Base-by-base conservation (phyloP, 108 stramenopile species). In the Pseudonitzschia delicatissima region DNA sequence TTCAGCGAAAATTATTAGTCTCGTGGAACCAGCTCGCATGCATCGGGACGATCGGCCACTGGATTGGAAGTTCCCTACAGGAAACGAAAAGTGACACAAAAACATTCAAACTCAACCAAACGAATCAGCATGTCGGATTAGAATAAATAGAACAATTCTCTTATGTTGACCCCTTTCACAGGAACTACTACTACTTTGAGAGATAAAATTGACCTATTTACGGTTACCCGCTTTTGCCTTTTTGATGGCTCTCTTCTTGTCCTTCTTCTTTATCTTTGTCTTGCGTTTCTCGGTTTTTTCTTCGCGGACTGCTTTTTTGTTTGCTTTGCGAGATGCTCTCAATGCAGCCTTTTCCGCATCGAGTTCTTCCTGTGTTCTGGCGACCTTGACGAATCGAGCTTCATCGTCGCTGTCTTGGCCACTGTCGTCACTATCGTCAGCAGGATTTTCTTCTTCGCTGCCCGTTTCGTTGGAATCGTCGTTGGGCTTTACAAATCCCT, bases 201-300 rank as follows among this genome's bases (percentile, higher is more conserved):
- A n/a, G 47, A 23, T 23, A 17, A 48, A 23, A 17, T 48, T 21
- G 20, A 48, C 20, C 47, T 48, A 21, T 62, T 89, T 87, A 37
- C 83, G 80, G 48, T 82, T 90, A 35, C 87, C 90, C 17, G 84
- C 82, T 64, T 91, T 89, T 12, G 81, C 69, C 72, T 95, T 96
- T 21, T 88, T 90, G 55, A 95, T 92, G 20, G 91, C 86, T 42
- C 83, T 72, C 60, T 87, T 85, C 69, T 96, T 96, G 63, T 93
- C 90, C 66, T 96, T 93, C 75, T 96, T 96, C 72, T 96, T 96
- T 31, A 96, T 82, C 62, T 96, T 96, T 3, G 72, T 86, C 69
- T 71, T 61, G n/a, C 94, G 74, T 31, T 87, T 87, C 68, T 91
- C 88, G 7, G 80, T 77, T 35, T 84, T 76, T 27, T 73, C 79